A percentile compares a stretch with the other conserved stretches of the same genome.
These are phyloP conservation scores for Penicillium hesseltinei DNA, from an alignment of 2,329 filamentous ascomycete species.

Conservation along the genomic window DNA sequence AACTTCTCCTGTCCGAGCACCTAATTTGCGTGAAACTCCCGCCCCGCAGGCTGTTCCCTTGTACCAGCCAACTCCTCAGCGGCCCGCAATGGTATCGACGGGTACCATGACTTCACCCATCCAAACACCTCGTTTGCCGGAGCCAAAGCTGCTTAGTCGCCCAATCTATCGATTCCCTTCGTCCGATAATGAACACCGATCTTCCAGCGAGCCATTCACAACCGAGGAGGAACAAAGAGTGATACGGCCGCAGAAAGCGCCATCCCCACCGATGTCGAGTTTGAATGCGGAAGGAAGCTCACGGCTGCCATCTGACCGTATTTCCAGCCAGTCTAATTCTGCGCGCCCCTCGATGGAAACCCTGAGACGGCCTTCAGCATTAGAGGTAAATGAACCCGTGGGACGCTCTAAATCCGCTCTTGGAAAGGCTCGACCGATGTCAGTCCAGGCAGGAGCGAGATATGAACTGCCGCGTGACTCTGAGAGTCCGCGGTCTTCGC, in stretches of 20 bases:
- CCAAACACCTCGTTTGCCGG: constrained; percentile 39
- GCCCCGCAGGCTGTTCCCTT: constrained; percentile 32
- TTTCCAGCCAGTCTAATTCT: constrained; percentile 56
- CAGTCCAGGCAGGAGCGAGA: constrained; percentile 78
- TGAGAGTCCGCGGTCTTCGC: constrained; percentile 55
- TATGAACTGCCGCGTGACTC: constrained; percentile 78
- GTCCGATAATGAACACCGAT: constrained; percentile 41
- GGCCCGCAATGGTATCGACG: constrained; percentile 60
- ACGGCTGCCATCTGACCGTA: constrained; percentile 48
- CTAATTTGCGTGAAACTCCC: constrained; percentile 26
- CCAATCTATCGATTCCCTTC: constrained; percentile 57
- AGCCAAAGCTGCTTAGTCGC: constrained; percentile 32
- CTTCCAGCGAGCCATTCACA: constrained; percentile 50
- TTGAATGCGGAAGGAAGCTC: constrained; percentile 50
- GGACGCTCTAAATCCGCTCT: constrained; percentile 63
- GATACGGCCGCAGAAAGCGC: constrained; percentile 18
- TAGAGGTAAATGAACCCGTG: constrained; percentile 60
- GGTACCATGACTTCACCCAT: constrained; percentile 74
- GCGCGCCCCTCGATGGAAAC: constrained; percentile 70
- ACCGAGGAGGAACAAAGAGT: constrained; percentile 25
- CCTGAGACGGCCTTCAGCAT: constrained; percentile 58
- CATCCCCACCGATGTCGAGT: constrained; percentile 36
- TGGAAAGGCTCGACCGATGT: constrained; percentile 69
- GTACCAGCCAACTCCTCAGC: constrained; percentile 48
- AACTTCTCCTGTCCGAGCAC: constrained; percentile 26